phyloP scores from a whole-genome alignment of 202 grass and related monocot genomes.

The Schoenoplectus tabernaemontani region DNA sequence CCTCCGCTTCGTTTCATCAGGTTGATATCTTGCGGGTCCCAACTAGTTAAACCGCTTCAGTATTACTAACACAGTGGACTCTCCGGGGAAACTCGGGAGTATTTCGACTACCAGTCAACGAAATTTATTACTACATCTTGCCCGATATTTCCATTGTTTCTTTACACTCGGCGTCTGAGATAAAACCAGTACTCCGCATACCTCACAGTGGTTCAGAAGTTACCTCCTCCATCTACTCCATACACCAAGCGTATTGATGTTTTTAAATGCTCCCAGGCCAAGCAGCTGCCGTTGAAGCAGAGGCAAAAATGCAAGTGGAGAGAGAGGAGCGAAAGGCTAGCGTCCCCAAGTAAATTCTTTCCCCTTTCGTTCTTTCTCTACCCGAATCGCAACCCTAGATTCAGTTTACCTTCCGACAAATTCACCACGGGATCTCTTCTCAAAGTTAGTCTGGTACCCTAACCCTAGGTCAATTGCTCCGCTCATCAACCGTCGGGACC shows the following conservation, averaged over 20 bases:
- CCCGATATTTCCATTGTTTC: background rate
- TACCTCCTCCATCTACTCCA: background rate
- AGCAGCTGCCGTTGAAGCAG: background rate
- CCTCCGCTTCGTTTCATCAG: background rate
- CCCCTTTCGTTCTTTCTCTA: slow-evolving; percentile 9
- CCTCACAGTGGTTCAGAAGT: background rate
- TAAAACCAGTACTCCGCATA: background rate
- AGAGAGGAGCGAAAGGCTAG: background rate
- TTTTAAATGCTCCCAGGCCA: background rate
- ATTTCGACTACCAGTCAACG: background rate
- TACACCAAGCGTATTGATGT: background rate
- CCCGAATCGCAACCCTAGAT: slow-evolving; percentile 32
- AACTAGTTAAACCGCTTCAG: background rate
- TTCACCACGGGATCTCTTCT: background rate
- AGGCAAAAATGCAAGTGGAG: background rate
- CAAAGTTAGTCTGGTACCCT: background rate
- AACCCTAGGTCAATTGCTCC: slow-evolving; percentile 5
- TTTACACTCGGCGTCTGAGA: background rate
- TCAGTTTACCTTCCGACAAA: background rate
- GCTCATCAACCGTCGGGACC: background rate
- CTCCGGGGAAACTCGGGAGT: background rate
- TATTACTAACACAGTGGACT: background rate
- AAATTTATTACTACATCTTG: background rate
- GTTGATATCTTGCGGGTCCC: background rate
- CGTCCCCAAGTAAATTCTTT: background rate